Evolutionary conservation across 2,329 filamentous ascomycete genomes (phyloP).

Genomic region (Neopestalotiopsis sp.): DNA sequence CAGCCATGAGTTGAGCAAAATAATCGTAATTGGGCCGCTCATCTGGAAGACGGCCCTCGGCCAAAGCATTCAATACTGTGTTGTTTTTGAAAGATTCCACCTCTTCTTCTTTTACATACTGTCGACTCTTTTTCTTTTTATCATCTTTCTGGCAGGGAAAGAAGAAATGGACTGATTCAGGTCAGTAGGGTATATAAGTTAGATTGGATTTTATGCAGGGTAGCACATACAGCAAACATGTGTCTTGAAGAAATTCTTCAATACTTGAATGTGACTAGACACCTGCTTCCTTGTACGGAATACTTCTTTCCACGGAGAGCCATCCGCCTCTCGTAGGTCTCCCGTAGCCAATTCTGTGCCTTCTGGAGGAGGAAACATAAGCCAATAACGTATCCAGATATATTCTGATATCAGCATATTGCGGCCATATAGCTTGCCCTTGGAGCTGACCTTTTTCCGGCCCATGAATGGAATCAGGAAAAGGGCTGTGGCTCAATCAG

Average conservation of each 20-base stretch:
- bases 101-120: slow-evolving; percentile 39
- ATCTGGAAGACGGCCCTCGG: slow-evolving; percentile 60
- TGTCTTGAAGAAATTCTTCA: slow-evolving; percentile 69
- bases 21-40: slow-evolving; percentile 68
- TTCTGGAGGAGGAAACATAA: slow-evolving; percentile 45
- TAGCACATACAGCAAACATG: slow-evolving; percentile 64
- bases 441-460: slow-evolving; percentile 69
- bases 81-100: slow-evolving; percentile 68
- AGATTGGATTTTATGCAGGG: not conserved
- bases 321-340: slow-evolving; percentile 43
- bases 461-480: slow-evolving; percentile 70
- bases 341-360: slow-evolving; percentile 49
- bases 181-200: slow-evolving; percentile 19
- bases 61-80: slow-evolving; percentile 65
- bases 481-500: slow-evolving; percentile 52
- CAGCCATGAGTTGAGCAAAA: slow-evolving; percentile 59
- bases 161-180: slow-evolving; percentile 61
- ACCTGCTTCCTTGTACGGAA: slow-evolving; percentile 63
- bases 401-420: slow-evolving; percentile 76
- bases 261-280: slow-evolving; percentile 73
- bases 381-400: slow-evolving; percentile 60
- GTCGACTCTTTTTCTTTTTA: slow-evolving; percentile 58
- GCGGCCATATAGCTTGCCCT: slow-evolving; percentile 66
- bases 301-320: slow-evolving; percentile 27
- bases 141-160: slow-evolving; percentile 58